Base-by-base conservation (phyloP, 1,139 yeast genomes). In the Taphrina flavorubra region DNA sequence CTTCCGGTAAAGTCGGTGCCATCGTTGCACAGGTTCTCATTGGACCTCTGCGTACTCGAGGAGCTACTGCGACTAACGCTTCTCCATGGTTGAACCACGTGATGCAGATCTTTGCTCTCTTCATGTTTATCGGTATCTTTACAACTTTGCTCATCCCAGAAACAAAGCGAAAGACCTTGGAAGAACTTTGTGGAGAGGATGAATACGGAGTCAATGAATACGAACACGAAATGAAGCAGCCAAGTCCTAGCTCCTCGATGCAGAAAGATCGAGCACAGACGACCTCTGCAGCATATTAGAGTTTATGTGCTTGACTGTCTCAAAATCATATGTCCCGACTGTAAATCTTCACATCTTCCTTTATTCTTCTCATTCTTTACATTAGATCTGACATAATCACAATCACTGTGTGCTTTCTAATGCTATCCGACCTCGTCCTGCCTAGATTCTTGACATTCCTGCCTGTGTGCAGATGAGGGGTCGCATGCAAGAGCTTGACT, bases 1-100 rank as follows among this genome's bases (percentile, higher is more conserved):
- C 97, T 68, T 79, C 86, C 65, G 99, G 99, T 85, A 94, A 94
- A 82, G 83, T 90, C 73, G 99, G 99, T 82, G 98, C 99, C 71
- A 90, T 94, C 74, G 86, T 94, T 81, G 98, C 98, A 51, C 95
- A 92, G 81, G 88, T 96, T 72, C 77, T 77, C 44, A 71, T 91
- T 74, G 97, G 97, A 83, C 90, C 96, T 73, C 84, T 90, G 76
- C 84, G 88, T 71, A 82, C 88, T 82, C 92, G 88, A 79, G 84
- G 86, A 73, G 90, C 96, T 85, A 80, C 82, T 62, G 77, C 78
- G 65, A 80, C 88, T 57, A 80, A 82, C 60, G 76, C 78, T 65
- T 85, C 86, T 81, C 90, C 96, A 86, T 90, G 85, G 87, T 84
- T 90, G 77, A 90, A 91, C 68, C 96, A 90, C 75, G 96, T 90